Base-by-base conservation (phyloP, 176 grass and related monocot species). In the Tuctoria greenei region DNA sequence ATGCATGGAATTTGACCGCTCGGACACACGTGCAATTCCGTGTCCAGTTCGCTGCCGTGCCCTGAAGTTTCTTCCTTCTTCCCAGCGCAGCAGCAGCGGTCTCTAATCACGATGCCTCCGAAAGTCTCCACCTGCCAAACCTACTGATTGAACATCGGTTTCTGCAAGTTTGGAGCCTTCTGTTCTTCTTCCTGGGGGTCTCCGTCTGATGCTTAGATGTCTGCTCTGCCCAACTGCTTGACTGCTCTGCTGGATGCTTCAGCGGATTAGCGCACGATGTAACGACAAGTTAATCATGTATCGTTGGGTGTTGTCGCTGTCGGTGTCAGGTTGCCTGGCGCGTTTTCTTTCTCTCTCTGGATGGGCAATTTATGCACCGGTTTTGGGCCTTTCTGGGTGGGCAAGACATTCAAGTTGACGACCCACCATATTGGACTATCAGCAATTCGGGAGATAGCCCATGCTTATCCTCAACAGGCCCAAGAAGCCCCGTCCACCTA, bases 91-190 rank as follows among this genome's bases (percentile, higher is more conserved):
- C 23, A 10, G 52, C 23, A 7, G 24, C 26, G 3, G 15, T 27
- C n/a, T 36, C 65, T 58, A 28, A 36, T 73, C 40, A 43, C 41
- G 36, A 56, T 81, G 60, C 31, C 72, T 3, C 42, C 42, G 3
- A 41, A 83, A 76, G 54, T 69, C 72, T 76, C 17, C 28, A 36
- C 43, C 60, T 64, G 60, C 60, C 74, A 50, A 36, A 64, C 59
- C 58, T 76, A 24, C 58, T 76, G 16, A 15, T 49, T 64, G 58
- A 64, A 64, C 60, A 50, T 17, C 25, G 31, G 5, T 0, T 50
- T 76, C 24, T 64, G 3, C 0, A 63, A 39, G 24, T 26, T 51
- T 52, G 60, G 59, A 66, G 34, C n/a, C 61, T 78, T 78, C 59
- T 49, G 56, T 62, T 46, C 56, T 5, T 1, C 18, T 21, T 1